Evolutionary conservation across 2,329 filamentous ascomycete species (phyloP).

Genomic region (Triangularia verruculosa): DNA sequence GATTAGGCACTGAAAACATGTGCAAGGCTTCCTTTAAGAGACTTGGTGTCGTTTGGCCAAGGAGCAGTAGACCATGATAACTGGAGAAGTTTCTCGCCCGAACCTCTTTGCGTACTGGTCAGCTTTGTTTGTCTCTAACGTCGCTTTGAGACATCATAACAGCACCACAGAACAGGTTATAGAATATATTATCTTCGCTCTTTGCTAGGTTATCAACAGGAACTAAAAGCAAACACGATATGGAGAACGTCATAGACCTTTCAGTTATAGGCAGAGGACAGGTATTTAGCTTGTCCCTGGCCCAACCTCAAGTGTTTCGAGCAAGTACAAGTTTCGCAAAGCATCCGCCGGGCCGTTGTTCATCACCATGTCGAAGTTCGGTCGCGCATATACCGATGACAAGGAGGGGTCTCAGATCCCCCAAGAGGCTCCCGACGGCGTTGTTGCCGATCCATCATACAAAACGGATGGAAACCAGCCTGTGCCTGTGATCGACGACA

Average conservation of each 20-base stretch:
- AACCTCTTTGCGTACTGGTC: no score
- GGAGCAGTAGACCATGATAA: not conserved
- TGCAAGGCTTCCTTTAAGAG: no score
- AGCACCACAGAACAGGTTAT: not conserved
- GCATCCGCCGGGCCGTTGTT: no score
- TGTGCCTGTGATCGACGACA: constrained; percentile 22
- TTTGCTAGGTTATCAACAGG: no score
- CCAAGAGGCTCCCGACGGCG: constrained; percentile 12
- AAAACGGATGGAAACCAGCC: constrained; percentile 15
- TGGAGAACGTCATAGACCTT: no score
- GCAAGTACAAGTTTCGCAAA: no score
- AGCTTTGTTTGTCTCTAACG: constrained; percentile 1
- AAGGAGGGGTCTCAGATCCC: constrained; percentile 19
- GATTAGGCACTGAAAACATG: no score
- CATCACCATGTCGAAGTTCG: constrained; percentile 21
- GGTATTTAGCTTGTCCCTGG: not conserved
- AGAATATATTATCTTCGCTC: not conserved
- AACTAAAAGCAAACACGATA: not conserved
- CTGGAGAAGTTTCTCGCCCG: not conserved
- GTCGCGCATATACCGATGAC: constrained; percentile 17
- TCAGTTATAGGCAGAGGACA: no score
- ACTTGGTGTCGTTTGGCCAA: no score
- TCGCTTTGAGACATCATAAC: not conserved
- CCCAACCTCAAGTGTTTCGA: no score
- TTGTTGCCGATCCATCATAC: constrained; percentile 23